Percentiles rank a stretch among this genome's conserved stretches.
phyloP scores from a whole-genome alignment of 306 rosid species.

The Prunus dulcis region DNA sequence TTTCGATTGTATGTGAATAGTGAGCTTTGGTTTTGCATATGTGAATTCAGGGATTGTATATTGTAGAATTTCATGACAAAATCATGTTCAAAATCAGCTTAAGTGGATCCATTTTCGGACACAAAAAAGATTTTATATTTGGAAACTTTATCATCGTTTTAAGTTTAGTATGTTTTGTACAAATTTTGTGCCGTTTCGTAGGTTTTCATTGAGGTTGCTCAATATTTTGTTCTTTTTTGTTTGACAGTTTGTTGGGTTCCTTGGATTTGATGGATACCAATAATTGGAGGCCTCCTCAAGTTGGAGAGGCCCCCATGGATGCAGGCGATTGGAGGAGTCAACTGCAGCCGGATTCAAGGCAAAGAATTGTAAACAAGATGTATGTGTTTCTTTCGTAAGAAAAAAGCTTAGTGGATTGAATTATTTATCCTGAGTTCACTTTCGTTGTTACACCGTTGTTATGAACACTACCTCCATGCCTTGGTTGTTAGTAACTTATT shows the following conservation, averaged over 20 bases:
- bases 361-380: constrained; percentile 57
- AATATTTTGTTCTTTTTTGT: not conserved
- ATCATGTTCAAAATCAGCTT: not conserved
- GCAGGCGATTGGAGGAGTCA: constrained; percentile 52
- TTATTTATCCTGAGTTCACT: not conserved
- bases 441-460: not conserved
- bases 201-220: not conserved
- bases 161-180: not conserved
- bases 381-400: not conserved
- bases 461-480: not conserved
- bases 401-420: not conserved
- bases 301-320: constrained; percentile 29
- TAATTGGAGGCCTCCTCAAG: constrained; percentile 27
- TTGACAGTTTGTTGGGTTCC: not conserved
- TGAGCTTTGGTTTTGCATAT: not conserved
- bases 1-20: not conserved
- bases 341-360: constrained; percentile 42
- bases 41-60: not conserved
- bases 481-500: not conserved
- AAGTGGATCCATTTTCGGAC: not conserved
- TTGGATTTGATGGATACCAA: constrained; percentile 22
- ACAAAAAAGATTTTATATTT: not conserved
- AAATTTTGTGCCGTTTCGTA: not conserved
- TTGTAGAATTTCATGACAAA: not conserved
- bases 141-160: not conserved